Conservation (phyloP, 2,329 filamentous ascomycete species). For the Periconia sp. region DNA sequence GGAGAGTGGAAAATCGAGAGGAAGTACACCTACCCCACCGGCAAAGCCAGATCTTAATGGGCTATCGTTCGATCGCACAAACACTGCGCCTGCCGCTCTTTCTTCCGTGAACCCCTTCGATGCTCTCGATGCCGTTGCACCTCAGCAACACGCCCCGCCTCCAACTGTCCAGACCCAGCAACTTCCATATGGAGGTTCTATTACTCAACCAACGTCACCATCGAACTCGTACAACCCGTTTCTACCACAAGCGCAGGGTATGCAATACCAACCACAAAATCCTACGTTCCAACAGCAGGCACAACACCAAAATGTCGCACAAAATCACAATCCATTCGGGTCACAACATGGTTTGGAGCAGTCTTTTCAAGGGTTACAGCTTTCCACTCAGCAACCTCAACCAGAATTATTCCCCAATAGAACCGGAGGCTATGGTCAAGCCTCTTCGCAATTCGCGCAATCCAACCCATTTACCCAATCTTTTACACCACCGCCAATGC, state of each 20-base stretch:
- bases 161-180: constrained; percentile 36
- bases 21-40: constrained; percentile 51
- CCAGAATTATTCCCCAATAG: constrained; percentile 70
- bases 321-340: constrained; percentile 15
- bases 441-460: constrained; percentile 41
- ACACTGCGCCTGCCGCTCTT: constrained; percentile 26
- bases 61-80: constrained; percentile 45
- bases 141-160: constrained; percentile 31
- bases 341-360: constrained; percentile 56
- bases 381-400: constrained; percentile 47
- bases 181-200: constrained; percentile 19
- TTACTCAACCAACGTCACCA: constrained; percentile 27
- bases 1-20: constrained; percentile 54
- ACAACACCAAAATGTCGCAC: neutral
- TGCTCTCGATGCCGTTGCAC: constrained; percentile 39
- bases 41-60: constrained; percentile 54
- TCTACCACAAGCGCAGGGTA: constrained; percentile 46
- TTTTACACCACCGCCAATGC: constrained; percentile 45
- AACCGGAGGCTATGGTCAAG: constrained; percentile 62
- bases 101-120: constrained; percentile 49
- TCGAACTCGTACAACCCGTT: constrained; percentile 70
- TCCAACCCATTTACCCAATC: constrained; percentile 46
- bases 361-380: constrained; percentile 74
- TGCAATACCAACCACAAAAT: constrained; percentile 26
- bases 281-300: constrained; percentile 8